Percentiles rank a stretch among this genome's conserved stretches.
phyloP scores from a whole-genome alignment of 2,329 filamentous ascomycete species.

The Colletotrichum sp. region DNA sequence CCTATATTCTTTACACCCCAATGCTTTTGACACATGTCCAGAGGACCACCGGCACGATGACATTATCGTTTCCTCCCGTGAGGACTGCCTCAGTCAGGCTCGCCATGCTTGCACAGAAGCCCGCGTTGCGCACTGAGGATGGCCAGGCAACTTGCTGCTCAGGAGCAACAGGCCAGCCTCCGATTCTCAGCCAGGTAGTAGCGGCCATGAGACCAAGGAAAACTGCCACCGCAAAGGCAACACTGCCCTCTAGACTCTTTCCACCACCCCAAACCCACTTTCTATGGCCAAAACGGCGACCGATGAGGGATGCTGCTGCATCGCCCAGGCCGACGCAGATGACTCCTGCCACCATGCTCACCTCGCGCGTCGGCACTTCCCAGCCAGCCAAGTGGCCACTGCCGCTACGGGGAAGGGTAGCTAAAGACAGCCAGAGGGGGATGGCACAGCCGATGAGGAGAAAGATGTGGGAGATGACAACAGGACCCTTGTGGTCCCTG shows the following conservation, averaged over 20 bases:
- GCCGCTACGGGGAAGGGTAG: slow-evolving; percentile 66
- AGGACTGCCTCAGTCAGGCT: slow-evolving; percentile 94
- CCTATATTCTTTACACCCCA: slow-evolving; percentile 47
- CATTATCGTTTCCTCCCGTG: slow-evolving; percentile 98
- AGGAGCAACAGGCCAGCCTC: slow-evolving; percentile 78
- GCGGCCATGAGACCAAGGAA: slow-evolving; percentile 73
- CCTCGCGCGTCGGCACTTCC: slow-evolving; percentile 76
- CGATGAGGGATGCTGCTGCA: slow-evolving; percentile 88
- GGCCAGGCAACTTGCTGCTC: slow-evolving; percentile 61
- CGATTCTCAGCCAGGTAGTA: slow-evolving; percentile 76
- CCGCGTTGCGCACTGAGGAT: slow-evolving; percentile 72
- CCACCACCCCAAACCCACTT: slow-evolving; percentile 98
- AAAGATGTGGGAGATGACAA: slow-evolving; percentile 96
- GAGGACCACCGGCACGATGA: slow-evolving; percentile 89
- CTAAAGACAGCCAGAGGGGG: slow-evolving; percentile 87
- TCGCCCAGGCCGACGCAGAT: slow-evolving; percentile 96
- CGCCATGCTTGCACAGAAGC: slow-evolving; percentile 76
- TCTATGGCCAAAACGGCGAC: slow-evolving; percentile 79
- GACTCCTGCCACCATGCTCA: slow-evolving; percentile 90
- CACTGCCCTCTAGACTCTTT: slow-evolving; percentile 88
- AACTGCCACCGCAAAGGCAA: slow-evolving; percentile 84
- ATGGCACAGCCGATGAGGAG: slow-evolving; percentile 94
- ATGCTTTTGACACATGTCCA: slow-evolving; percentile 91
- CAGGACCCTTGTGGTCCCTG: slow-evolving; percentile 87
- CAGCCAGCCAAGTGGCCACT: slow-evolving; percentile 68